These are phyloP conservation scores for Combretum micranthum DNA, from an alignment of 345 rosid species.

Conservation along the genomic window DNA sequence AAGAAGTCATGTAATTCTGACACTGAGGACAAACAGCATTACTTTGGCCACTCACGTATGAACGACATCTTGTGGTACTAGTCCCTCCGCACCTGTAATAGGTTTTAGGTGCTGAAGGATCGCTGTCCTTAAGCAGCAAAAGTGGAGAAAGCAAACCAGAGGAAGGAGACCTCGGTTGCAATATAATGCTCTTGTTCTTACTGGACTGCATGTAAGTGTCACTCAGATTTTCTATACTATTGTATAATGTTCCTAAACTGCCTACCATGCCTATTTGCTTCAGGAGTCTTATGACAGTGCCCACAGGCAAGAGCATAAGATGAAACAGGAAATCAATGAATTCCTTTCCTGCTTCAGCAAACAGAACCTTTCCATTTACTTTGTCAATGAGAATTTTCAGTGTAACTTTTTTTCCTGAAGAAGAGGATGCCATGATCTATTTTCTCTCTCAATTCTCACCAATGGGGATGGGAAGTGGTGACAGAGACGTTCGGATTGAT, in stretches of 20 bases:
- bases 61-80: too few species aligned
- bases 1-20: too few species aligned
- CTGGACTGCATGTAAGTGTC: conserved; percentile 4
- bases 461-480: too few species aligned
- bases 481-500: too few species aligned
- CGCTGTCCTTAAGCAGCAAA: not conserved
- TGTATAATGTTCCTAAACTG: not conserved
- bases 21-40: too few species aligned
- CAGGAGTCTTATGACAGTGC: not conserved
- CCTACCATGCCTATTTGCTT: not conserved
- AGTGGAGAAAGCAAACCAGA: not conserved
- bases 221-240: not conserved
- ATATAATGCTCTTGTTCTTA: not conserved
- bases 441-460: too few species aligned
- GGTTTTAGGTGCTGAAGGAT: not conserved
- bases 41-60: too few species aligned
- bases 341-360: conserved; percentile 7
- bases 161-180: conserved; percentile 5
- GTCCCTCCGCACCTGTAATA: not conserved
- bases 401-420: conserved; percentile 11
- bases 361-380: not conserved
- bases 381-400: conserved; percentile 11
- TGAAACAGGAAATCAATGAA: conserved; percentile 5
- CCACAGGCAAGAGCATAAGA: conserved; percentile 10
- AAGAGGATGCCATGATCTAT: not conserved